phyloP scores from a whole-genome alignment of 2,329 filamentous ascomycete species.

The Xylariaceae sp. region DNA sequence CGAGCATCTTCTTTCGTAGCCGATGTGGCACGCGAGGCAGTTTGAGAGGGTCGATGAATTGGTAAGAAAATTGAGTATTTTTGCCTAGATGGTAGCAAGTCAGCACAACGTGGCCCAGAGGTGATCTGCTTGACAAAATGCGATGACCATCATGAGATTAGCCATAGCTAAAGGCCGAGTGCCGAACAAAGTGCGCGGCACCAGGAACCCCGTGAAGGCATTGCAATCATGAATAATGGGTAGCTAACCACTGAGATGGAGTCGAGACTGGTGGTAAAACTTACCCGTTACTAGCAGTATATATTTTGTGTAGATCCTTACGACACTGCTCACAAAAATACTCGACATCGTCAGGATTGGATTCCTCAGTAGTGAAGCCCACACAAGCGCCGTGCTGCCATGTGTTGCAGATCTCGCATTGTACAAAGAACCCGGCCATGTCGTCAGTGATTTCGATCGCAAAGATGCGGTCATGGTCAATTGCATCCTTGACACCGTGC shows the following conservation, averaged over 20 bases:
- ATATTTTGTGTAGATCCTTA: conserved; percentile 88
- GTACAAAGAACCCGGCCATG: conserved; percentile 92
- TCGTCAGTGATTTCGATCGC: conserved; percentile 77
- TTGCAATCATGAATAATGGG: neutral
- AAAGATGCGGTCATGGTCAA: conserved; percentile 63
- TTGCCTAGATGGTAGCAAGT: conserved; percentile 57
- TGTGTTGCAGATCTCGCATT: conserved; percentile 97
- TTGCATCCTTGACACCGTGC: conserved; percentile 61
- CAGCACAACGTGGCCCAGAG: conserved; percentile 40
- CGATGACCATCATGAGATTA: conserved; percentile 22
- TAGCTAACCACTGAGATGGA: neutral
- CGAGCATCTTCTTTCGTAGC: conserved; percentile 67
- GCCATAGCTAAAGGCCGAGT: neutral
- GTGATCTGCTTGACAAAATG: neutral
- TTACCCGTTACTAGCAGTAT: conserved; percentile 83
- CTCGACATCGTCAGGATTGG: conserved; percentile 79
- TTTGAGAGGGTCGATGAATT: conserved; percentile 61
- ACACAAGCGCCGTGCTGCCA: conserved; percentile 99
- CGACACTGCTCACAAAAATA: conserved; percentile 98
- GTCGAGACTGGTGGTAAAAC: conserved; percentile 42
- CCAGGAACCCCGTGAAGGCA: neutral
- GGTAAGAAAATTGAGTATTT: conserved; percentile 72
- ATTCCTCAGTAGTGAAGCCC: conserved; percentile 92
- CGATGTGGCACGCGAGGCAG: conserved; percentile 68
- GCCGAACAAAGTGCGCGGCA: neutral